Conservation (phyloP, 148 eudicot genomes). For the Gaultheria prostrata region DNA sequence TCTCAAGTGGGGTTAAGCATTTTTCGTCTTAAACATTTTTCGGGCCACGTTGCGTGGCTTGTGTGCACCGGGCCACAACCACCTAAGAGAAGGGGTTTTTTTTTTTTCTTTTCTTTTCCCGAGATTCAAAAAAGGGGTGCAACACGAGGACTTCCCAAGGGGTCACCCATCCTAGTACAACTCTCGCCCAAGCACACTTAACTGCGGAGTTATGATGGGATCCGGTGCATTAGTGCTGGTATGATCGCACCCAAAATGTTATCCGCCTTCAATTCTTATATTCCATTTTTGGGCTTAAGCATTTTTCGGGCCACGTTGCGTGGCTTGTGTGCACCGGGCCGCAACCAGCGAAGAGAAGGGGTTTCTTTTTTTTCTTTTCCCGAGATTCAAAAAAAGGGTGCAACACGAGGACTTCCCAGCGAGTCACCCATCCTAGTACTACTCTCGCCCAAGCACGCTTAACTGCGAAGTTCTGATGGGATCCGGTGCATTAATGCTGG, state of each 20-base stretch:
- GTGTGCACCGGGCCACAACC: too few relatives aligned
- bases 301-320: too few relatives aligned
- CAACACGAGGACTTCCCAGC: conserved; percentile 68
- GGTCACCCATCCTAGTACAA: conserved; percentile 61
- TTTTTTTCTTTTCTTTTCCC: too few relatives aligned
- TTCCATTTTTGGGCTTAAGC: too few relatives aligned
- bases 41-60: too few relatives aligned
- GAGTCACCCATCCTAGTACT: conserved; percentile 65
- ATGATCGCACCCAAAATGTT: conserved; percentile 31
- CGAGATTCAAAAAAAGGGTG: conserved; percentile 33
- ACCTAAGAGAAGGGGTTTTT: too few relatives aligned
- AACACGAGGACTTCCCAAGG: conserved; percentile 54
- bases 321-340: too few relatives aligned
- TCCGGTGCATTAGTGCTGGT: conserved; percentile 71
- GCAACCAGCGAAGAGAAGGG: too few relatives aligned
- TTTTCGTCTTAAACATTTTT: too few relatives aligned
- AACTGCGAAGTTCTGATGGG: conserved; percentile 72
- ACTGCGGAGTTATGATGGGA: conserved; percentile 63
- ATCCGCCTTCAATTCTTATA: too few relatives aligned
- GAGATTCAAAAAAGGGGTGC: conserved; percentile 22
- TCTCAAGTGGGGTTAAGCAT: too few relatives aligned
- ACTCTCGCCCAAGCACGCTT: conserved; percentile 74
- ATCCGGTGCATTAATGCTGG: conserved; percentile 68
- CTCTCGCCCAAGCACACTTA: conserved; percentile 76
- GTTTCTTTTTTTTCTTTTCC: too few relatives aligned